phyloP scores from a whole-genome alignment of 495 filamentous ascomycete genomes.

The Sabuloglossum arenarium region DNA sequence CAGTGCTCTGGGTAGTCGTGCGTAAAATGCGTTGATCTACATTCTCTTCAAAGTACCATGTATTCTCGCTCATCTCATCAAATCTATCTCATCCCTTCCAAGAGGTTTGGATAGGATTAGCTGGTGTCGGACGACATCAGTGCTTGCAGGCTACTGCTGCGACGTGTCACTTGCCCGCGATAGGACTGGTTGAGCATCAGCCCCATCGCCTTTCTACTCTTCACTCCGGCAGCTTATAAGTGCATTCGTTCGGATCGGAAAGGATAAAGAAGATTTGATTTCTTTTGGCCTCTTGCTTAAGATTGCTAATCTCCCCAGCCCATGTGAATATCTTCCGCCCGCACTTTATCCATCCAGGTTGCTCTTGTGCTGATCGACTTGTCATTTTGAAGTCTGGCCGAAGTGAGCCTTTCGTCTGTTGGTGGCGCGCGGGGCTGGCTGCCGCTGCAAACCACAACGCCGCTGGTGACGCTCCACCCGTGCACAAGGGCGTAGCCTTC shows the following conservation, averaged over 20 bases:
- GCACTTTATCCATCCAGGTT: background rate
- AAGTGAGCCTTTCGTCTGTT: background rate
- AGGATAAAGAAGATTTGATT: background rate
- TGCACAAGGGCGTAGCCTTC: background rate
- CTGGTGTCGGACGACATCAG: background rate
- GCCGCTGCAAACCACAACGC: background rate
- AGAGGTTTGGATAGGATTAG: background rate
- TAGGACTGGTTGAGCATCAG: background rate
- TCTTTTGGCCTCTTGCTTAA: background rate
- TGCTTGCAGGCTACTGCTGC: background rate
- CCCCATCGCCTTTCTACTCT: too few species aligned
- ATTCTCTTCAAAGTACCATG: too few species aligned
- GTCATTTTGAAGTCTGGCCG: background rate
- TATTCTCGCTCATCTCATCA: too few species aligned
- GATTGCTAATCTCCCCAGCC: background rate
- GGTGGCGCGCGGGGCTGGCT: background rate
- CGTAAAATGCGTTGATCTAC: too few species aligned
- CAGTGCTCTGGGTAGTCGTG: too few species aligned
- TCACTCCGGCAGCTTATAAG: too few species aligned
- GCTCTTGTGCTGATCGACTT: too few species aligned
- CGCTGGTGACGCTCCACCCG: background rate
- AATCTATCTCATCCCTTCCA: background rate
- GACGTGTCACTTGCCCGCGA: background rate
- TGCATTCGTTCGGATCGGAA: too few species aligned
- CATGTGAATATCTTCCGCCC: background rate